Conservation (phyloP, 345 rosid genomes). For the Linum trigynum region DNA sequence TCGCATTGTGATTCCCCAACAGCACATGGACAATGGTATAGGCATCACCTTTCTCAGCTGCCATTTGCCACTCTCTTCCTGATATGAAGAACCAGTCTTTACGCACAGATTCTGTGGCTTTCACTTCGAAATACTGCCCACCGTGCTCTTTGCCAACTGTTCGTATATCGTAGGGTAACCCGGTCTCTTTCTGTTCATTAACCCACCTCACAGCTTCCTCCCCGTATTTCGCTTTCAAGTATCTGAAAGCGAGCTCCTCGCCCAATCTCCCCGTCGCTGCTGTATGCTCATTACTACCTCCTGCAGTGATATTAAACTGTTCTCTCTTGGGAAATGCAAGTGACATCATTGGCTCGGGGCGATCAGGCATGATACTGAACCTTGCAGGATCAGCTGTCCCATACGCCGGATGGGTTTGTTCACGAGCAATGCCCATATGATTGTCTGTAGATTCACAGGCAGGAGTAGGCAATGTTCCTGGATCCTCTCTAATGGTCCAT, state of each 20-base stretch:
- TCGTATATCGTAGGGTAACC: conserved; percentile 68
- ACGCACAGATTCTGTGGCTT: conserved; percentile 54
- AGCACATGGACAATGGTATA: conserved; percentile 60
- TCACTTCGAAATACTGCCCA: conserved; percentile 63
- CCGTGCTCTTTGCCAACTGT: conserved; percentile 27
- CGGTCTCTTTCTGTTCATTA: conserved; percentile 63
- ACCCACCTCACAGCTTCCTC: conserved; percentile 56
- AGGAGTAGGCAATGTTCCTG: conserved; percentile 6
- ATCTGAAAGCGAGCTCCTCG: conserved; percentile 54
- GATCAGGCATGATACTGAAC: conserved; percentile 21
- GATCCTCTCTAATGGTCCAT: conserved; percentile 31
- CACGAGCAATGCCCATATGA: conserved; percentile 6
- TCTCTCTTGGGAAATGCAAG: conserved; percentile 37
- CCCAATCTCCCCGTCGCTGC: conserved; percentile 59
- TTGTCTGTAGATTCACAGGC: conserved; percentile 13
- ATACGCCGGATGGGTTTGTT: conserved; percentile 10
- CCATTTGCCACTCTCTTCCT: conserved; percentile 78
- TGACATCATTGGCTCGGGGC: conserved; percentile 13
- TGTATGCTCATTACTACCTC: conserved; percentile 41
- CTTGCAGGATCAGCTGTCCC: conserved; percentile 18
- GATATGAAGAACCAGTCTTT: conserved; percentile 80
- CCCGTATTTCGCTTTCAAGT: conserved; percentile 34
- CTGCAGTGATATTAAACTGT: conserved; percentile 29
- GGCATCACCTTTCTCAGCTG: conserved; percentile 45
- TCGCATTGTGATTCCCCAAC: conserved; percentile 40